A percentile compares a stretch with the other conserved stretches of the same genome.
Conservation (phyloP, 2,329 filamentous ascomycete genomes). For the Phialemonium atrogriseum region DNA sequence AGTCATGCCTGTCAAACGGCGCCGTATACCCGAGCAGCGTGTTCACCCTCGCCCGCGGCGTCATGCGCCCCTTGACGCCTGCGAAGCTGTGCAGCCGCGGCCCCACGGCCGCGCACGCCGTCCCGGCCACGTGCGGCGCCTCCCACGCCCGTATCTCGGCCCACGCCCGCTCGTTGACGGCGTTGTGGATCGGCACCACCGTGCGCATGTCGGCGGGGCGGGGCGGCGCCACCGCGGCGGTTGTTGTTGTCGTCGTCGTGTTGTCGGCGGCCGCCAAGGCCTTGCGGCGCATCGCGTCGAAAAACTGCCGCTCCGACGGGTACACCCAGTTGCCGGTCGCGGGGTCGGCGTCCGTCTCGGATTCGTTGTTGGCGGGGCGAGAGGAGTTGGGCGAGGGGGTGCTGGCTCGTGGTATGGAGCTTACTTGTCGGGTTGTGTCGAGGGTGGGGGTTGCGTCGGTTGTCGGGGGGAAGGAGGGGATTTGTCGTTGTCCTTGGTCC, state of each 20-base stretch:
- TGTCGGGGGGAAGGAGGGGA: constrained; percentile 5
- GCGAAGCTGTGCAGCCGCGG: constrained; percentile 79
- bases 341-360: constrained; percentile 64
- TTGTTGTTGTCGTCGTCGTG: too few species aligned
- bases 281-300: constrained; percentile 92
- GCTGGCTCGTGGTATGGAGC: constrained; percentile 30
- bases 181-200: constrained; percentile 96
- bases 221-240: too few species aligned
- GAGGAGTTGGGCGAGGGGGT: constrained; percentile 47
- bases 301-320: constrained; percentile 95
- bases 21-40: constrained; percentile 78
- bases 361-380: constrained; percentile 58
- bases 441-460: constrained; percentile 28
- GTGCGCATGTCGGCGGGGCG: constrained; percentile 72
- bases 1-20: constrained; percentile 95
- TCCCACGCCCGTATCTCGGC: constrained; percentile 88
- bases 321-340: constrained; percentile 90
- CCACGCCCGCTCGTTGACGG: constrained; percentile 96
- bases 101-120: constrained; percentile 47
- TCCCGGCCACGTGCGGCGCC: constrained; percentile 47
- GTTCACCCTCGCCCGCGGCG: constrained; percentile 76
- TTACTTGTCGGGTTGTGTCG: constrained; percentile 63
- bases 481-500: constrained; percentile 7
- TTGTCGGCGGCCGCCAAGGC: constrained; percentile 65
- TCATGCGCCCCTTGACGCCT: constrained; percentile 61